Evolutionary conservation across 192 early-diverging fungal species (phyloP).

Genomic region (Backusella macrospora): DNA sequence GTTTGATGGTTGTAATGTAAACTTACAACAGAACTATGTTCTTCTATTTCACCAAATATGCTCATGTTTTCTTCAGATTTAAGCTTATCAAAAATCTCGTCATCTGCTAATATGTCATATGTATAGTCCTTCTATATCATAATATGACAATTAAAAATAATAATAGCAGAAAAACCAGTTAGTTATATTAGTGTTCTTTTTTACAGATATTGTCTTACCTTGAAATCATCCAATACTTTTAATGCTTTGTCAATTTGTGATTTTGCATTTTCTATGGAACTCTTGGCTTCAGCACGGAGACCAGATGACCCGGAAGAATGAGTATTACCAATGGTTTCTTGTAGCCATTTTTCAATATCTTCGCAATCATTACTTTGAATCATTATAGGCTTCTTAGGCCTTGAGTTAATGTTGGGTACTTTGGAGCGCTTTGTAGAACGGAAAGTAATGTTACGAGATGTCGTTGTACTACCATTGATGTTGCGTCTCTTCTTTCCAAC

Average conservation of each 20-base stretch:
- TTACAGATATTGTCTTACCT: slow-evolving; percentile 1
- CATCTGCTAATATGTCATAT: slow-evolving; percentile 25
- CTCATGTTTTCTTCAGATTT: slow-evolving; percentile 25
- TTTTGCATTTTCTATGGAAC: slow-evolving; percentile 17
- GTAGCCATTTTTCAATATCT: slow-evolving; percentile 18
- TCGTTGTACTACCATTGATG: slow-evolving; percentile 16
- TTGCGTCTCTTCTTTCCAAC: slow-evolving; percentile 9
- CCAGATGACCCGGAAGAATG: not conserved
- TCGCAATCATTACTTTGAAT: not conserved
- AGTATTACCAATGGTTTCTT: slow-evolving; percentile 2
- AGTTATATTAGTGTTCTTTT: not conserved
- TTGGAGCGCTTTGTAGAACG: slow-evolving; percentile 12
- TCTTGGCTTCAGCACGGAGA: slow-evolving; percentile 8
- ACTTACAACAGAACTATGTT: not conserved
- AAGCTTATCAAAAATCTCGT: slow-evolving; percentile 23
- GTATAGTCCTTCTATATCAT: not conserved
- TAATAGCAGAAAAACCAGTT: not conserved
- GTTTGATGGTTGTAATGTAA: not conserved
- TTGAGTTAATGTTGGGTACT: not conserved
- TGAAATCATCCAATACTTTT: slow-evolving; percentile 20
- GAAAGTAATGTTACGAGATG: slow-evolving; percentile 17
- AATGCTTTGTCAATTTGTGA: slow-evolving; percentile 21
- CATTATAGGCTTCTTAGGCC: not conserved
- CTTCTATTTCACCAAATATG: slow-evolving; percentile 19
- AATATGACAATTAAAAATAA: not conserved